A percentile compares a stretch with the other conserved stretches of the same genome.
phyloP scores from a whole-genome alignment of 202 grass and related monocot genomes.

The Carex sylvatica region DNA sequence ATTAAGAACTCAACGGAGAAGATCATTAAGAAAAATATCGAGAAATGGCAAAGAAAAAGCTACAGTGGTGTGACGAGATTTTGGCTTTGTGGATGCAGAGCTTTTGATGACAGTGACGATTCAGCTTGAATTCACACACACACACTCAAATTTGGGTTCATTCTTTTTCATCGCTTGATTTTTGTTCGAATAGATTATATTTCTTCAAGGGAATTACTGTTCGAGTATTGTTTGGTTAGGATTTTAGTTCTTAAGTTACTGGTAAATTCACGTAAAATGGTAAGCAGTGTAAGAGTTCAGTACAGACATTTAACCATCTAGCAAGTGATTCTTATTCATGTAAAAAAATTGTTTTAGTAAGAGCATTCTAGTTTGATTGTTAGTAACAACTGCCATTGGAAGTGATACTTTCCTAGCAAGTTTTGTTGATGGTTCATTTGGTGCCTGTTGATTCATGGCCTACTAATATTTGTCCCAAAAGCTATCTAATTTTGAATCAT shows the following conservation, averaged over 20 bases:
- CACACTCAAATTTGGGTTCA: neutral
- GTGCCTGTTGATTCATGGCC: neutral
- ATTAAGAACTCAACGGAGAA: neutral
- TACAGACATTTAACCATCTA: conserved; percentile 9
- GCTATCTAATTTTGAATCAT: neutral
- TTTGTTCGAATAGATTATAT: neutral
- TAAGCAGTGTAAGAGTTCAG: neutral
- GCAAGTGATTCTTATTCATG: conserved; percentile 3
- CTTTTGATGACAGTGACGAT: neutral
- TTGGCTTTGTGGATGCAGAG: conserved; percentile 4
- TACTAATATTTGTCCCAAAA: neutral
- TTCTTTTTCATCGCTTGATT: neutral
- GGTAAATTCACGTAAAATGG: neutral
- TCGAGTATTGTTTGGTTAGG: neutral
- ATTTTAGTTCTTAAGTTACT: neutral
- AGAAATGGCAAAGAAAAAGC: conserved; percentile 3
- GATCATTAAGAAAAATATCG: conserved; percentile 12
- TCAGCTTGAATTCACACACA: neutral
- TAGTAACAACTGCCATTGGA: neutral
- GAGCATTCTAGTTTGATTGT: neutral
- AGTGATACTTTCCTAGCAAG: neutral
- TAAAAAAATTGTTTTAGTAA: neutral
- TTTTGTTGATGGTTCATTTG: neutral
- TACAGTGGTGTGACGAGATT: neutral
- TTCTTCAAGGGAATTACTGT: neutral